Evolutionary conservation across 371 early-diverging fungal species (phyloP), one percentile per base, ranked within the genome.

Genomic region (Haplosporangium sp.): DNA sequence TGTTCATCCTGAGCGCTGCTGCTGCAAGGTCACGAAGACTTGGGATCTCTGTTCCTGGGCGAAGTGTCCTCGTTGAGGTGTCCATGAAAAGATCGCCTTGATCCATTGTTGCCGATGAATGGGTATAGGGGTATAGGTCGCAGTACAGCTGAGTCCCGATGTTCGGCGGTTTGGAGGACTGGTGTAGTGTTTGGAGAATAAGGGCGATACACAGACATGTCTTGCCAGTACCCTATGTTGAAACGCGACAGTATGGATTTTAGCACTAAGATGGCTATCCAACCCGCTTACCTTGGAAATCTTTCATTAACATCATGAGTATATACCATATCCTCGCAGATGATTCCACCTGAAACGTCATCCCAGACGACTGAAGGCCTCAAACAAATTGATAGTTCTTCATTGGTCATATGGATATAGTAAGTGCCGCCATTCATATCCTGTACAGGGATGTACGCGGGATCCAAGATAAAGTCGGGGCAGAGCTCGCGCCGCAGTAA

Each of bases 291-390:
- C n/a, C n/a, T n/a, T n/a, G n/a, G n/a, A n/a, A n/a, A n/a, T n/a
- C n/a, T n/a, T n/a, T n/a, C n/a, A n/a, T n/a, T n/a, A n/a, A n/a
- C n/a, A n/a, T n/a, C n/a, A n/a, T n/a, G n/a, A n/a, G n/a, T n/a
- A n/a, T n/a, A 48, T 83, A 83, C 92, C 92, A 94, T 94, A 45
- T 92, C 91, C 73, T 93, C 94, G 74, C 91, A 92, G 37, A 93
- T 87, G 62, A 94, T 90, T 0, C 94, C 94, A 12, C 92, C 92
- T 2, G 80, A 79, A 0, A 81, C 74, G 62, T 87, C 88, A 40
- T 75, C 76, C 61, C 85, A 83, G 61, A 61, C 69, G 10, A 69
- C 64, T 0, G 74, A 72, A 16, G 68, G 67, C 14, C 10, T 38
- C 69, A 71, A 20, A 51, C 51, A 42, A 69, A 75, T 18, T 62